Conservation (phyloP, 768 basidiomycete species). For the Astraeus odoratus region DNA sequence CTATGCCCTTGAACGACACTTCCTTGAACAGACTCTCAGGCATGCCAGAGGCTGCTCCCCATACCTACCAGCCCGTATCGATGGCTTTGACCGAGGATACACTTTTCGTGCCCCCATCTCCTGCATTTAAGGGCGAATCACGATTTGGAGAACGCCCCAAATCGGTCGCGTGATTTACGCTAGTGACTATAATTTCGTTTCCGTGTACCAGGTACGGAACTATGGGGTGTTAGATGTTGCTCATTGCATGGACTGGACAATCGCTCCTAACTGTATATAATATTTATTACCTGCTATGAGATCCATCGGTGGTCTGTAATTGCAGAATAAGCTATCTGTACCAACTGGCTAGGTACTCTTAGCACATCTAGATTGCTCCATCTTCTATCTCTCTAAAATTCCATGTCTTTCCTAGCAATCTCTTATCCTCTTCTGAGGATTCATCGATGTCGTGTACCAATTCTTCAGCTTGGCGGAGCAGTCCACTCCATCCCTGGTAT, state of each 20-base stretch:
- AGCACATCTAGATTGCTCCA: no score
- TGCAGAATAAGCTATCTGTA: not conserved
- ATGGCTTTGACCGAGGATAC: conserved; percentile 42
- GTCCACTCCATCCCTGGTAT: not conserved
- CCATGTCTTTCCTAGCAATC: conserved; percentile 5
- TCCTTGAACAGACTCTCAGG: conserved; percentile 25
- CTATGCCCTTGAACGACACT: conserved; percentile 48
- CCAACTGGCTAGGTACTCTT: not conserved
- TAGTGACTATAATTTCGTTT: conserved; percentile 1
- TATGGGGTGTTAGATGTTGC: not conserved
- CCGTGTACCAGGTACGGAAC: not conserved
- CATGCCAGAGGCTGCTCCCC: conserved; percentile 34
- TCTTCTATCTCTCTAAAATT: not conserved
- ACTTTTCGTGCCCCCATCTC: conserved; percentile 46
- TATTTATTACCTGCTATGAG: not conserved
- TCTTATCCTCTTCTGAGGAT: conserved; percentile 9
- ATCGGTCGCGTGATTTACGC: conserved; percentile 30
- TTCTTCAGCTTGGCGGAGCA: not conserved
- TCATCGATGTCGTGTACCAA: not conserved
- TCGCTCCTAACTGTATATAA: not conserved
- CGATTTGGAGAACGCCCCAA: conserved; percentile 34
- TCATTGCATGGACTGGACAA: not conserved
- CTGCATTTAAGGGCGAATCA: conserved; percentile 42
- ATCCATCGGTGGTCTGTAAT: not conserved
- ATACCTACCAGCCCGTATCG: conserved; percentile 70